Percentiles rank a stretch among this genome's conserved stretches.
These are phyloP conservation scores for Penicillium italicum DNA, from an alignment of 2,329 filamentous ascomycete species.

Conservation along the genomic window DNA sequence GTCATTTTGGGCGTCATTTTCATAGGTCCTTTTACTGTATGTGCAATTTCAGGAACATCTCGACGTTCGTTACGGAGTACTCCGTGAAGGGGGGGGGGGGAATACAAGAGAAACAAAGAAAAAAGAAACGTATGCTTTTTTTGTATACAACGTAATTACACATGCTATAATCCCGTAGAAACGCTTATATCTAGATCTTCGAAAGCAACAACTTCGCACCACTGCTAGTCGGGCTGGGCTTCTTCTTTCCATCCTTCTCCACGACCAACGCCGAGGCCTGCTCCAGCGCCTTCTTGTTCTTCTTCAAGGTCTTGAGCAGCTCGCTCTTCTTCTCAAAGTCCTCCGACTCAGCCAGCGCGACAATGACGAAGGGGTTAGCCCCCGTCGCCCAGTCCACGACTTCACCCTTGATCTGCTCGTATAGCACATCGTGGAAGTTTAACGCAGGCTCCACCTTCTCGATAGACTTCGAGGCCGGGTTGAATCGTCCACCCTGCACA, in stretches of 20 bases:
- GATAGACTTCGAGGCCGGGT: slow-evolving; percentile 67
- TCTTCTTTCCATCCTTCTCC: slow-evolving; percentile 33
- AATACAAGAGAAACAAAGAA: neutral
- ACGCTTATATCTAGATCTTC: slow-evolving; percentile 29
- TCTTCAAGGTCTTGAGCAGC: slow-evolving; percentile 66
- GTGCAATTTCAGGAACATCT: slow-evolving; percentile 3
- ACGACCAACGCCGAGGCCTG: slow-evolving; percentile 55
- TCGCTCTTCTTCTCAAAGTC: slow-evolving; percentile 66
- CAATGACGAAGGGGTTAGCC: slow-evolving; percentile 78
- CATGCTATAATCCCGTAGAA: slow-evolving; percentile 6
- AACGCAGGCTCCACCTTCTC: slow-evolving; percentile 71
- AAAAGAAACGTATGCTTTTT: slow-evolving; percentile 9
- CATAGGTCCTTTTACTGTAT: too few relatives aligned
- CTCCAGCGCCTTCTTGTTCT: slow-evolving; percentile 67
- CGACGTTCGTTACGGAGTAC: neutral
- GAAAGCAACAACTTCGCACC: slow-evolving; percentile 42
- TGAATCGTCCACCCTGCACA: slow-evolving; percentile 83
- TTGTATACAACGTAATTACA: slow-evolving; percentile 20
- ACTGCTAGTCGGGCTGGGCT: slow-evolving; percentile 43
- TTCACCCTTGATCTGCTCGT: slow-evolving; percentile 70
- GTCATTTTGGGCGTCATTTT: too few relatives aligned
- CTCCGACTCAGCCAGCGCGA: slow-evolving; percentile 72
- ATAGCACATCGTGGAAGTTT: slow-evolving; percentile 77
- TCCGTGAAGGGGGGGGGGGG: too few relatives aligned
- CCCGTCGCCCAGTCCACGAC: slow-evolving; percentile 82